These are phyloP conservation scores for Amborella trichopoda DNA, from an alignment of 164 flowering plant genomes.

Conservation along the genomic window DNA sequence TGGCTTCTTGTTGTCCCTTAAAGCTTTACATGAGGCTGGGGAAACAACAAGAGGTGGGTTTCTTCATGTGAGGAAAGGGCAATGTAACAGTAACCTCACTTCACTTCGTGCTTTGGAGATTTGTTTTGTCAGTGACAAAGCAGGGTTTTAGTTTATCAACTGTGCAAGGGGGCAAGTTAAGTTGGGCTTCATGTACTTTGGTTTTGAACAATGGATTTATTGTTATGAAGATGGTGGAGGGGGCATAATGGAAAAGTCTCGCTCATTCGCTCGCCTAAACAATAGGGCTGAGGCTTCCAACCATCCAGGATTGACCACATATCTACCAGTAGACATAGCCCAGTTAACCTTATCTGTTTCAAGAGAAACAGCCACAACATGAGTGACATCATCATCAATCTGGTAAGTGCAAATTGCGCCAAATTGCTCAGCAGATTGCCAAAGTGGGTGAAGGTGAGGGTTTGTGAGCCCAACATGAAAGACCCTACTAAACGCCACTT, in stretches of 20 bases:
- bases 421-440: constrained; percentile 96
- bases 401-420: constrained; percentile 89
- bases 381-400: constrained; percentile 94
- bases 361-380: constrained; percentile 87
- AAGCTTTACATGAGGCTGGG: too few species aligned
- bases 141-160: too few species aligned
- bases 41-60: too few species aligned
- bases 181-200: too few species aligned
- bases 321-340: constrained; percentile 81
- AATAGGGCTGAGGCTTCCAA: constrained; percentile 94
- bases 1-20: too few species aligned
- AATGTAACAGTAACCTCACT: too few species aligned
- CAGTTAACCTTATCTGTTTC: constrained; percentile 99
- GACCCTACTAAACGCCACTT: constrained; percentile 81
- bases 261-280: constrained; percentile 82
- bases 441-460: constrained; percentile 81
- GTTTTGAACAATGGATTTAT: too few species aligned
- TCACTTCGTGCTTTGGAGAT: too few species aligned
- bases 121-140: too few species aligned
- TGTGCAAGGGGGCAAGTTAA: too few species aligned
- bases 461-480: constrained; percentile 83
- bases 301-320: constrained; percentile 95
- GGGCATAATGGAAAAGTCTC: constrained; percentile 78
- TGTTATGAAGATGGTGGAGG: too few species aligned
- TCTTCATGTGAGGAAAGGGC: too few species aligned